Conservation (phyloP, 2,329 filamentous ascomycete genomes). For the Cordyceps cateniannulata region DNA sequence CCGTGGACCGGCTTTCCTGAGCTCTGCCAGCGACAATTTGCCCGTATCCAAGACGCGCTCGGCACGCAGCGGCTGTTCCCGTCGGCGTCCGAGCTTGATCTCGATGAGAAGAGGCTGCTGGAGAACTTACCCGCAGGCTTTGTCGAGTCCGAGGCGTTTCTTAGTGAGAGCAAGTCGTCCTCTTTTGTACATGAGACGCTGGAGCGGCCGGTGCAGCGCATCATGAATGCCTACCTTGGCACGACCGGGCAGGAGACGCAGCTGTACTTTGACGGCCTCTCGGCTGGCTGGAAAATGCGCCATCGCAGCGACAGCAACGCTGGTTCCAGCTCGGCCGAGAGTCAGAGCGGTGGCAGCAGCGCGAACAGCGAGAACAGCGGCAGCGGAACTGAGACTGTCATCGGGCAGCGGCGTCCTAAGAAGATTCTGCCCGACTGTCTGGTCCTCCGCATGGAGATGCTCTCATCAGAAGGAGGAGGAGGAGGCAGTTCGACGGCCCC, state of each 20-base stretch:
- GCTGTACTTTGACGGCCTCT: neutral
- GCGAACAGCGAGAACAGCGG: neutral
- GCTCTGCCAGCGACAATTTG: neutral
- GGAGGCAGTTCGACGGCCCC: neutral
- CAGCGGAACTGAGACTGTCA: neutral
- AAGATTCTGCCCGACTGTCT: neutral
- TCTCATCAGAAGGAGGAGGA: neutral
- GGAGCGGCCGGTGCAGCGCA: neutral
- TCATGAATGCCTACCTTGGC: neutral
- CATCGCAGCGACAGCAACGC: neutral
- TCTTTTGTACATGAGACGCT: neutral
- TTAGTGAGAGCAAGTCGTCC: neutral
- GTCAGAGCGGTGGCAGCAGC: neutral
- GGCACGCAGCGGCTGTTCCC: neutral
- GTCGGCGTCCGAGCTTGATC: neutral
- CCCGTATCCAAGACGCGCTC: neutral
- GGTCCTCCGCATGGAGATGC: neutral
- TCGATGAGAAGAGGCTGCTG: neutral
- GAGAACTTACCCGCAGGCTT: neutral
- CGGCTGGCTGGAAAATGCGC: neutral
- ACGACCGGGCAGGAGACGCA: neutral
- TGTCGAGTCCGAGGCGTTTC: neutral
- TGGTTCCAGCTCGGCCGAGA: neutral
- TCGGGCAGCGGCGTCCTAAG: neutral
- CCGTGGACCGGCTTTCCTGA: neutral